Evolutionary conservation across 768 basidiomycete species (phyloP), one percentile per base, ranked within the genome.

Genomic region (Leccinum aurantiacum): DNA sequence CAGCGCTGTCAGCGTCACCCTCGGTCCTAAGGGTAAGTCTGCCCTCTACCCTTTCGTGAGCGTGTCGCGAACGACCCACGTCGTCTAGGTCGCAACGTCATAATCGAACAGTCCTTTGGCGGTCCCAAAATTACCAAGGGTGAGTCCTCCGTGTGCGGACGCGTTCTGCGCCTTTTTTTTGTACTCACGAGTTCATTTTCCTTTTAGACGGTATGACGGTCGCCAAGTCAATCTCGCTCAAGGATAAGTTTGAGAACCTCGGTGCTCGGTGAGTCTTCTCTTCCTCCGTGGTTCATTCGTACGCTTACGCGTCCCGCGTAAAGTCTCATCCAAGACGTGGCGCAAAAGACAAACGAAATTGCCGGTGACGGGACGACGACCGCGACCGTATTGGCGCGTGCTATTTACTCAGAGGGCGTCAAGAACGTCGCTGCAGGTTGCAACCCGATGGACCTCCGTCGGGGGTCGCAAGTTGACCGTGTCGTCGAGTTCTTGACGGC

Each of bases 341-440:
- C 95, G 3, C 87, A 88, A 72, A 97, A 97, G 79, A 97, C 95
- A 24, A 98, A 98, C 78, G 95, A 98, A 77, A 80, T 90, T 67
- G 96, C 96, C 41, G 96, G 96, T 74, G 96, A 99, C 74, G 96
- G 96, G 60, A 98, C 96, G 3, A 99, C 96, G 10, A 99, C 96
- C 15, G 95, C 96, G 3, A 98, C 96, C 37, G 96, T 98, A 54
- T 87, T 98, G 59, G 93, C 96, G 11, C 91, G 94, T 58, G 95
- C 96, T 57, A 98, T 99, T 76, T 99, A 97, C 79, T 85, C 94
- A 0, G 96, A 99, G 77, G 96, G 96, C 75, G 95, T 98, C 70
- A 98, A 98, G 82, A 98, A 98, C 69, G 96, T 98, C 60, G 96
- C 96, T 24, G 96, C 96, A 13, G 96, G 96, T 4, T 99, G 96